Base-by-base conservation (phyloP, 495 filamentous ascomycete species). In the Penicillium manginii region DNA sequence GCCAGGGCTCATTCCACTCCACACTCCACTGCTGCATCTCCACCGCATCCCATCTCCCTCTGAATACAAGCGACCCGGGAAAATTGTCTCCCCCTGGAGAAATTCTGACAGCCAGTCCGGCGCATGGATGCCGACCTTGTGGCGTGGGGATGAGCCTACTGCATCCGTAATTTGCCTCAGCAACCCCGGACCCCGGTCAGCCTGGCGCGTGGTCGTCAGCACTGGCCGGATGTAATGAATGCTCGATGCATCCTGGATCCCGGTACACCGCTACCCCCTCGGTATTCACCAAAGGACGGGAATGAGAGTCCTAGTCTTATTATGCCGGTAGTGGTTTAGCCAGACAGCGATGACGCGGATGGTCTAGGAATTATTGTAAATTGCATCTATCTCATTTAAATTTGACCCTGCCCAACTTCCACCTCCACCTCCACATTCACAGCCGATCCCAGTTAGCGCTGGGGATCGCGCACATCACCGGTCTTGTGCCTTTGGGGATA, bases 81-180 rank as follows among this genome's bases (percentile, higher is more conserved):
- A 55, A 54, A 59, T 45, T 50, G 52, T 43, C 62, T 37, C 59
- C 52, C 55, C 46, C 29, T 53, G 60, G 50, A 46, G 47, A 59
- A 56, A 43, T 49, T 42, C 14, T 32, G 15, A 17, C 21, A 55
- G 17, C 22, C 52, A 39, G 10, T 49, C 37, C 31, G 19, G 48
- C 47, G 52, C 50, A 40, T 55, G 47, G 29, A 12, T 8, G 46
- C 42, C 22, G 9, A 47, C 32, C 21, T 32, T 32, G 64, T 68
- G 65, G 65, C 62, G 56, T 55, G 33, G 37, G 52, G 11, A 18
- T 47, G 32, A 61, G 31, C 37, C 50, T 54, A 55, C 60, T 15
- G 47, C 58, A 50, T 23, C 57, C 57, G 46, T 64, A 61, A 58
- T 63, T 58, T 68, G 31, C 54, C 40, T 54, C 56, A 55, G 35